Conservation (phyloP, 805 yeast genomes). For the Vanderwaltozyma polyspora region DNA sequence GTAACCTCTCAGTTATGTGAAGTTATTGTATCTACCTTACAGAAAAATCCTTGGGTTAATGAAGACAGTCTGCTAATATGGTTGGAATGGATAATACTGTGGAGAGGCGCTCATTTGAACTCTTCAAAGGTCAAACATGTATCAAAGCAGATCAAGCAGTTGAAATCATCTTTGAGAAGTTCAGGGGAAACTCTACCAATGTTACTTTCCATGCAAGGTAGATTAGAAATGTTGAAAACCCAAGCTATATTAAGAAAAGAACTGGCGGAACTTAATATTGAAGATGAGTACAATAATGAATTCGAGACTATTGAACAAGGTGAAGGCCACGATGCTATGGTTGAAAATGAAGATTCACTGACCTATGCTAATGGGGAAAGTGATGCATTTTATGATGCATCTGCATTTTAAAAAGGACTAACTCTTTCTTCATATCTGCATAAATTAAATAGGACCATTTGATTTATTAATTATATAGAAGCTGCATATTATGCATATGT, state of each 20-base stretch:
- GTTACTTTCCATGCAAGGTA: constrained; percentile 74
- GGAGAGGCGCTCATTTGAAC: constrained; percentile 39
- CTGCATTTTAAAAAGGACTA: constrained; percentile 20
- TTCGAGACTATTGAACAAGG: constrained; percentile 24
- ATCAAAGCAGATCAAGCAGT: constrained; percentile 36
- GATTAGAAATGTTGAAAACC: constrained; percentile 61
- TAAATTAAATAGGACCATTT: not conserved
- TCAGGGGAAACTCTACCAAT: constrained; percentile 52
- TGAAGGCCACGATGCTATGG: constrained; percentile 27
- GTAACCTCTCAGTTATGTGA: constrained; percentile 36
- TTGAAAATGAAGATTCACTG: constrained; percentile 26
- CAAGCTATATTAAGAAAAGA: constrained; percentile 63
- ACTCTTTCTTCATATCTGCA: not conserved
- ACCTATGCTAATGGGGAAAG: constrained; percentile 35
- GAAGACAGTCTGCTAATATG: constrained; percentile 36
- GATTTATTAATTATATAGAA: not conserved
- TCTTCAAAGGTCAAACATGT: constrained; percentile 24
- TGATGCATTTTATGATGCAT: constrained; percentile 33
- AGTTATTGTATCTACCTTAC: constrained; percentile 35
- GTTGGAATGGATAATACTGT: constrained; percentile 71
- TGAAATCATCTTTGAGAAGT: constrained; percentile 48
- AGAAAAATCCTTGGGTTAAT: constrained; percentile 25
- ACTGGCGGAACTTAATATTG: constrained; percentile 30
- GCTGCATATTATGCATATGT: too few relatives aligned
- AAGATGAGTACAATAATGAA: constrained; percentile 21